These are phyloP conservation scores for Colletotrichum filicis DNA, from an alignment of 2,329 filamentous ascomycete species.

Conservation along the genomic window DNA sequence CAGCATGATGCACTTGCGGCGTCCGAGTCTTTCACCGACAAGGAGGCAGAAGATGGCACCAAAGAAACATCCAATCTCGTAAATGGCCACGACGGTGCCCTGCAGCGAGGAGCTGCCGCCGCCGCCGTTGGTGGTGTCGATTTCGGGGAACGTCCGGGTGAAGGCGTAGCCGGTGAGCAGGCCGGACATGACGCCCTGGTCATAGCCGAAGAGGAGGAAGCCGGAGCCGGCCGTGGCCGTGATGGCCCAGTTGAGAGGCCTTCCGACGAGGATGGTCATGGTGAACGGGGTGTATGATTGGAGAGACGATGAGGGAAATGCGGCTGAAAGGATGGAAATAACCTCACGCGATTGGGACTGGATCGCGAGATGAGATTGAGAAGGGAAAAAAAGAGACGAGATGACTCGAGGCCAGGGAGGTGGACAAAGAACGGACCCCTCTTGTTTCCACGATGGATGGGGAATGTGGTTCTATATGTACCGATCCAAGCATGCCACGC, in stretches of 20 bases:
- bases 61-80: constrained; percentile 60
- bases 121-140: constrained; percentile 45
- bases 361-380: constrained; percentile 1
- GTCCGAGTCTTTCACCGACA: constrained; percentile 57
- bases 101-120: constrained; percentile 54
- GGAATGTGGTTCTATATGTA: constrained; percentile 22
- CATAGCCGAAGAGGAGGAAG: constrained; percentile 44
- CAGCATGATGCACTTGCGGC: constrained; percentile 51
- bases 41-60: constrained; percentile 52
- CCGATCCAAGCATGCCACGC: background rate
- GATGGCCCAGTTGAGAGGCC: constrained; percentile 52
- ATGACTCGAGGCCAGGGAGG: constrained; percentile 3
- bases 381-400: background rate
- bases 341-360: background rate
- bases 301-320: background rate
- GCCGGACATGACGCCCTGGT: constrained; percentile 43
- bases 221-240: constrained; percentile 48
- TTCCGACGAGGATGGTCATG: constrained; percentile 42
- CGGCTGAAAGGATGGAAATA: background rate
- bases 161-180: constrained; percentile 47
- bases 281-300: background rate
- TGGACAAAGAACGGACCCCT: background rate
- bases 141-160: constrained; percentile 46
- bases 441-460: background rate
- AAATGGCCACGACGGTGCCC: constrained; percentile 57